Percentiles rank a stretch among this genome's conserved stretches.
Evolutionary conservation across 1,284 basidiomycete genomes (phyloP).

Genomic region (Ustilago loliicola): DNA sequence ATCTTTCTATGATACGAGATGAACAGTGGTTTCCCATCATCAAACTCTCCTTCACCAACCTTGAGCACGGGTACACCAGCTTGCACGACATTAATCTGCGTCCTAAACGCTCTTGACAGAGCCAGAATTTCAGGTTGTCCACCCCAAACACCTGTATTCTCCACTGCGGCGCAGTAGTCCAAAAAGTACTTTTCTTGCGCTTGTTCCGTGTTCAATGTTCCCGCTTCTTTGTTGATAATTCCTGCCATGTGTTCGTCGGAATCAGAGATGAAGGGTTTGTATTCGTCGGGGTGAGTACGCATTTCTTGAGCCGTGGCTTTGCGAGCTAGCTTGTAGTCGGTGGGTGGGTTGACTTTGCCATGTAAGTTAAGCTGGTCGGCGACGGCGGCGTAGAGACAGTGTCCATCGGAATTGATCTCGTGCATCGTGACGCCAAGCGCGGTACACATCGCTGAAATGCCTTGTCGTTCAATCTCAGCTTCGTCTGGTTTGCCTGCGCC

Average conservation of each 20-base stretch:
- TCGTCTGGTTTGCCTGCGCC: conserved; percentile 49
- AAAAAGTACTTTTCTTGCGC: conserved; percentile 75
- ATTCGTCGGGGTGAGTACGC: conserved; percentile 85
- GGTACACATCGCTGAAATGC: conserved; percentile 55
- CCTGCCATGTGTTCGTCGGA: conserved; percentile 72
- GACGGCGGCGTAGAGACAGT: conserved; percentile 92
- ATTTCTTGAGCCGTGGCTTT: conserved; percentile 85
- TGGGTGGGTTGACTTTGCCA: conserved; percentile 52
- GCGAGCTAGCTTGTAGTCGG: conserved; percentile 74
- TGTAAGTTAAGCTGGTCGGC: conserved; percentile 78
- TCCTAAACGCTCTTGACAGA: conserved; percentile 82
- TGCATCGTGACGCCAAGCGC: conserved; percentile 54
- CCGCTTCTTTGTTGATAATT: conserved; percentile 80
- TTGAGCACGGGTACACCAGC: conserved; percentile 80
- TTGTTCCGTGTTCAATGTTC: conserved; percentile 73
- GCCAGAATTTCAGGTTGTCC: conserved; percentile 97
- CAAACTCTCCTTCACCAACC: conserved; percentile 77
- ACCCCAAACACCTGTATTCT: conserved; percentile 90
- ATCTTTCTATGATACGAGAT: conserved; percentile 66
- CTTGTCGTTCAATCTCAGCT: conserved; percentile 55
- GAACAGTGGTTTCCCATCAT: conserved; percentile 45
- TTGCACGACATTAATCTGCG: conserved; percentile 94
- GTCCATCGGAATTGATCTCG: conserved; percentile 89
- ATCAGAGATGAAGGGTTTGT: conserved; percentile 88
- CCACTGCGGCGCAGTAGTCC: conserved; percentile 83